Conservation (phyloP, 208 protist genomes). For the Histomonas meleagridis region DNA sequence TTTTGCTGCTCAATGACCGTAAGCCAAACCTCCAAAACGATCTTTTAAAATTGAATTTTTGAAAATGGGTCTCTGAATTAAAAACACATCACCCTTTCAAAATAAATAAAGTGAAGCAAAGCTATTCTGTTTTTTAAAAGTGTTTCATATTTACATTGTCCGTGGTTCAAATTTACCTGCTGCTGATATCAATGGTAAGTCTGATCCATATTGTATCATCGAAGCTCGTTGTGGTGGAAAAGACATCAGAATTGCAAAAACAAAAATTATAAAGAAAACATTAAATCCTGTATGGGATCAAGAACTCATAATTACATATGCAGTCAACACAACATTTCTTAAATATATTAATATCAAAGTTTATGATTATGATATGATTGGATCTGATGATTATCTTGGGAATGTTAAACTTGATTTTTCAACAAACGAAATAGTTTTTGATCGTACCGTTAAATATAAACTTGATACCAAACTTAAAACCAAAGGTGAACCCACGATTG, state of each 20-base stretch:
- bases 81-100: too few relatives aligned
- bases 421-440: too few relatives aligned
- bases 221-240: background rate
- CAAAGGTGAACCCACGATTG: too few relatives aligned
- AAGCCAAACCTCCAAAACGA: too few relatives aligned
- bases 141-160: too few relatives aligned
- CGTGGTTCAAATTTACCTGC: background rate
- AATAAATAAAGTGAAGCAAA: too few relatives aligned
- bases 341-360: background rate
- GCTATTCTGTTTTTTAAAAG: too few relatives aligned
- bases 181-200: background rate
- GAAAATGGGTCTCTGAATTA: too few relatives aligned
- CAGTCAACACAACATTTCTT: background rate
- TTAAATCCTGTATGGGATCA: slow-evolving; percentile 14
- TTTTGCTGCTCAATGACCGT: too few relatives aligned
- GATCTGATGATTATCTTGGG: background rate
- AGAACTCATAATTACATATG: background rate
- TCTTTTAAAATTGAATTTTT: too few relatives aligned
- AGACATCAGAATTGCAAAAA: background rate
- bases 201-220: background rate
- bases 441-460: too few relatives aligned
- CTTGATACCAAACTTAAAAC: too few relatives aligned
- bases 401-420: background rate
- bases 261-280: background rate
- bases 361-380: background rate